Evolutionary conservation across 805 yeast genomes (phyloP), one percentile per base, ranked within the genome.

Genomic region (Metschnikowia peoriensis): DNA sequence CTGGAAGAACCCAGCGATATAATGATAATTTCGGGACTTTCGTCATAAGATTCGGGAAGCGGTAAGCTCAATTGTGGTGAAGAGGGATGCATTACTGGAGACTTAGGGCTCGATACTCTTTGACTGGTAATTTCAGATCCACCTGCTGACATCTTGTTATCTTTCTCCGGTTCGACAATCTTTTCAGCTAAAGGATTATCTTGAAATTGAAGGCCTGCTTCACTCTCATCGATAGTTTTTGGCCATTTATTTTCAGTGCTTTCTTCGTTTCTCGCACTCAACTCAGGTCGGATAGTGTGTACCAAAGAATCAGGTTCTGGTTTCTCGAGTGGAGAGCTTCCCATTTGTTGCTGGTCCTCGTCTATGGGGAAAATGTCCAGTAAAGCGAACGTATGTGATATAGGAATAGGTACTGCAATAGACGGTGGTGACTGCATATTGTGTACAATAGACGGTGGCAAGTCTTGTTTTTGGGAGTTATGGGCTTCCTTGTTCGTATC

Each of bases 1-100:
- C 49, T 46, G 12, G 49, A 40, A 8, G 40, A 32, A 7, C 40
- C 49, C 49, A 46, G 49, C n/a, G 49, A 40, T 10, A 46, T 17
- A 34, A 12, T 28, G 7, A 46, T 40, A 17, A 40, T 27, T 16
- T 40, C 44, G 7, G 37, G 38, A 9, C 28, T 12, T 32, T 16
- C 38, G 6, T 15, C 6, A 8, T 14, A 7, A 17, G n/a, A 34
- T 14, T 15, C 16, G 32, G 38, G 32, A 17, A 16, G 14, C 22
- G n/a, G 28, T 16, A 17, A 16, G 22, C 28, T 40, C 27, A 40
- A 22, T 10, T 22, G 2, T 17, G 17, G 28, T 8, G 42, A 32
- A 6, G 14, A 32, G 35, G 3, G 35, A 12, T 32, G 10, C 35
- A 12, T 4, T 32, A 10, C 35, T 32, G 35, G 35, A 32, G 35